Evolutionary conservation across 345 rosid genomes (phyloP).

Genomic region (Eucalyptus leucophloia): DNA sequence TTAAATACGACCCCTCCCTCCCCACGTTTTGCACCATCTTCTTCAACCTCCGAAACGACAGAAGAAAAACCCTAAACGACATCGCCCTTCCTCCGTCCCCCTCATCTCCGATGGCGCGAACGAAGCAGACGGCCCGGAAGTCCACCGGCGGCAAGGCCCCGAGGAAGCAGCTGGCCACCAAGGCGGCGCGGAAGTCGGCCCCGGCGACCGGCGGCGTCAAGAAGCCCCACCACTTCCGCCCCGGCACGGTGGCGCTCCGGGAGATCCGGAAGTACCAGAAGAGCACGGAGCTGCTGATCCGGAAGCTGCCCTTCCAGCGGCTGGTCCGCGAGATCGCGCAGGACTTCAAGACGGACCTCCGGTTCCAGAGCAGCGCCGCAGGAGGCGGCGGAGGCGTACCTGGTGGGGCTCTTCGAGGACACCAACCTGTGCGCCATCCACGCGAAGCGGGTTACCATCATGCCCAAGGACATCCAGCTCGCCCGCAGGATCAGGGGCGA

Average conservation of each 20-base stretch:
- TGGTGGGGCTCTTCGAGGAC: background rate
- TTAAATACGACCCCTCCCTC: background rate
- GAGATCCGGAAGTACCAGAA: background rate
- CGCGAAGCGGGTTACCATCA: background rate
- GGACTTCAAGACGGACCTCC: background rate
- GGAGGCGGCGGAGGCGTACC: slow-evolving; percentile 1
- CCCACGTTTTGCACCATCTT: background rate
- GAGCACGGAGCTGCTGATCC: background rate
- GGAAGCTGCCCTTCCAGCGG: background rate
- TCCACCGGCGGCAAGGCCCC: background rate
- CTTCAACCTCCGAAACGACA: background rate
- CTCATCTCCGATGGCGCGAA: background rate
- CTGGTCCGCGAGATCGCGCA: background rate
- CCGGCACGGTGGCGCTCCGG: slow-evolving; percentile 1
- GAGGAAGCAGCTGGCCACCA: background rate
- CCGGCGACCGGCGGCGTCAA: background rate
- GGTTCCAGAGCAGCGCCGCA: background rate
- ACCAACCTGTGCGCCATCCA: background rate
- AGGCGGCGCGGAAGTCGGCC: background rate
- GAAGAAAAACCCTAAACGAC: background rate
- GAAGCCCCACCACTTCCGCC: background rate
- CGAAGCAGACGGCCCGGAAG: background rate
- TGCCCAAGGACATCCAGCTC: background rate
- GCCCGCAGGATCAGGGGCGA: background rate
- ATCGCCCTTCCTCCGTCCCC: no score